phyloP scores from a whole-genome alignment of 169 alveolate species.

The Plasmodium chabaudi region DNA sequence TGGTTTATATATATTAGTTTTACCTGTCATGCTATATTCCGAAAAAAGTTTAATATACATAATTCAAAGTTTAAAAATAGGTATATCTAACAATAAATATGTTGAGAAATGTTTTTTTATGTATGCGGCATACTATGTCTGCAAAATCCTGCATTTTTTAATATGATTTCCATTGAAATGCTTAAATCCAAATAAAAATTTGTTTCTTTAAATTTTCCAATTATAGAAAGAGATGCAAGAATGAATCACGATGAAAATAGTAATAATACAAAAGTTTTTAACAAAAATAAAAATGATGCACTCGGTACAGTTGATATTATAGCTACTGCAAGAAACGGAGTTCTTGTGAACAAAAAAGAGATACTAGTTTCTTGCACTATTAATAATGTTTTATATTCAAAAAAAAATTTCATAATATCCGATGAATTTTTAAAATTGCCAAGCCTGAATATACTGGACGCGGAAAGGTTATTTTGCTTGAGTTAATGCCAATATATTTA shows the following conservation, averaged over 20 bases:
- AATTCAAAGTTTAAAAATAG: conserved; percentile 74
- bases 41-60: conserved; percentile 74
- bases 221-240: conserved; percentile 53
- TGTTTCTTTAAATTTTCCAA: background rate
- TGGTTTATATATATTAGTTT: conserved; percentile 65
- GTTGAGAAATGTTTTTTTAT: background rate
- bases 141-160: background rate
- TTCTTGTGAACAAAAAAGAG: conserved; percentile 64
- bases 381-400: conserved; percentile 64
- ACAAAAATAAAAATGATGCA: conserved; percentile 69
- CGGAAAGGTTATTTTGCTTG: conserved; percentile 41
- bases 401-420: conserved; percentile 27
- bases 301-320: conserved; percentile 68
- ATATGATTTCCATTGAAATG: background rate
- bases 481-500: background rate
- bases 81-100: conserved; percentile 12
- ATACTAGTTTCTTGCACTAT: conserved; percentile 45
- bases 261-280: conserved; percentile 70
- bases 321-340: conserved; percentile 68
- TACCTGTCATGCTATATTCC: conserved; percentile 74
- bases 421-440: conserved; percentile 28
- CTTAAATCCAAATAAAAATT: background rate
- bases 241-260: conserved; percentile 16
- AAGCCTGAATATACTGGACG: conserved; percentile 63
- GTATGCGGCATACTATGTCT: background rate